Evolutionary conservation across 2,329 filamentous ascomycete genomes (phyloP), one percentile per base, ranked within the genome.

Genomic region (Cytospora mali): DNA sequence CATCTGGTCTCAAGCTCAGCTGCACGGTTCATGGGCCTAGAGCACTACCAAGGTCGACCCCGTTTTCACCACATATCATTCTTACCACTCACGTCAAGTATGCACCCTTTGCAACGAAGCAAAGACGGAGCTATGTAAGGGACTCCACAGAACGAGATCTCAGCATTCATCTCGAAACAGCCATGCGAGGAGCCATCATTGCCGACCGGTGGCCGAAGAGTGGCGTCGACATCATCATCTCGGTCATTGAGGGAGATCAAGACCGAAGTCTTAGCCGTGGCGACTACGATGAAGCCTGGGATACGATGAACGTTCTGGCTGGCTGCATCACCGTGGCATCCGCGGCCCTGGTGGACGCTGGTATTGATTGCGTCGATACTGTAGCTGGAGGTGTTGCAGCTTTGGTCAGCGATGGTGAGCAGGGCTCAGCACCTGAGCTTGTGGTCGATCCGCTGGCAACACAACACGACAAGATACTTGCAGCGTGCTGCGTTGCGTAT

Each of bases 201-300:
- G 93, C 92, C 16, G 93, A 97, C 73, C 84, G 94, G 62, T 99
- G 94, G 92, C 95, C 95, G n/a, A 99, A 99, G 81, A 97, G 92
- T 74, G 93, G 92, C 51, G 88, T 97, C n/a, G 95, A 99, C 73
- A 88, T 99, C 48, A 89, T 97, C 21, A 87, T 99, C 55, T 97
- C 93, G 0, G 88, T 99, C 55, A 81, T 99, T 21, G 95, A 99
- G 77, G 94, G 92, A 3, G 95, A 98, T 72, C 92, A 97, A 73
- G 90, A 94, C 76, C 84, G 74, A 74, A 84, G 75, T 73, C 75
- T 75, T 53, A 77, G 76, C 3, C 72, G 79, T 31, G 77, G 78
- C 27, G 76, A 79, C 68, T 80, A 78, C 10, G 84, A 87, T 63
- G 87, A 88, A 66, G 86, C 90, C 16, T 96, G 92, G 89, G 92